A percentile compares a stretch with the other conserved stretches of the same genome.
Conservation (phyloP, 23 red algal genomes). For the Gracilaria caudata region DNA sequence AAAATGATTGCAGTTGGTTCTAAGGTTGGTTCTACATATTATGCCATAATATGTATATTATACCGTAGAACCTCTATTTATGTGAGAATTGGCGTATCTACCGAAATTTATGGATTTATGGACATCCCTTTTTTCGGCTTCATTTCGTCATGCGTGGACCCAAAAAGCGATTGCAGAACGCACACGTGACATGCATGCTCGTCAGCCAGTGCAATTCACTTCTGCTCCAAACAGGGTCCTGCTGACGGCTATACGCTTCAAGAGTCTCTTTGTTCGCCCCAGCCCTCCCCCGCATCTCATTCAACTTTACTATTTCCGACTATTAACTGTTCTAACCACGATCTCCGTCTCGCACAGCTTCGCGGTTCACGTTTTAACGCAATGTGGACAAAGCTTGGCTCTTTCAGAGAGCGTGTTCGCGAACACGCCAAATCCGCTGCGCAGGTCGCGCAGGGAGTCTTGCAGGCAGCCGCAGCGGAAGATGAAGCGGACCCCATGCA, state of each 20-base stretch:
- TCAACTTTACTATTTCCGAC: neutral
- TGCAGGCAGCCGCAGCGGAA: conserved; percentile 55
- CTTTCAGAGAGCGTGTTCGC: conserved; percentile 57
- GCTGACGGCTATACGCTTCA: neutral
- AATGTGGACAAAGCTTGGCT: conserved; percentile 61
- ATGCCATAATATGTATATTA: no score
- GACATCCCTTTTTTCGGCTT: neutral
- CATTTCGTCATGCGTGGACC: neutral
- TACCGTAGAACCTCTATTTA: no score
- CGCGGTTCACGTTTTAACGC: neutral
- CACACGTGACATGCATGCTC: neutral
- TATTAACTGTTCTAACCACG: neutral
- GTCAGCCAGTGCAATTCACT: neutral
- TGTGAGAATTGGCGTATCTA: no score
- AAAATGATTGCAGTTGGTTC: no score
- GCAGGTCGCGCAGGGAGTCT: conserved; percentile 52
- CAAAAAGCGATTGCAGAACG: no score
- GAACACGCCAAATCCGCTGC: conserved; percentile 66
- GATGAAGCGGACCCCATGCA: conserved; percentile 12
- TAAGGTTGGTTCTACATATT: no score
- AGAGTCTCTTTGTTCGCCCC: neutral
- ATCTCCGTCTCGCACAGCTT: neutral
- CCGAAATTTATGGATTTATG: neutral
- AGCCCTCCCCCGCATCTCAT: neutral
- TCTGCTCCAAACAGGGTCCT: neutral